These are phyloP conservation scores for Amniculicola lignicola DNA, from an alignment of 495 filamentous ascomycete genomes.

Conservation along the genomic window DNA sequence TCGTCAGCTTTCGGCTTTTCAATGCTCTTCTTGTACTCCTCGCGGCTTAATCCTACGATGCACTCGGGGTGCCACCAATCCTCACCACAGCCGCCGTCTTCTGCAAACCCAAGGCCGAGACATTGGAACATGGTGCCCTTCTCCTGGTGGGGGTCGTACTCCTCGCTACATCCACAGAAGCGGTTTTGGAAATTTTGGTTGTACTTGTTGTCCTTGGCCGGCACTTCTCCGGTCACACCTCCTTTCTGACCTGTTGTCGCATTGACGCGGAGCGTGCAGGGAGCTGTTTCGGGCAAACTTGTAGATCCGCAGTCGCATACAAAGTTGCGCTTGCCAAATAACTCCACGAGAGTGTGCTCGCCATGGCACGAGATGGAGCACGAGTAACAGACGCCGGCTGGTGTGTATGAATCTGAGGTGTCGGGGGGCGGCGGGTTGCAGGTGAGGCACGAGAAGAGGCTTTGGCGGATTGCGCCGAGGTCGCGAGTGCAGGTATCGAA, in stretches of 20 bases:
- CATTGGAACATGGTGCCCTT: conserved; percentile 99
- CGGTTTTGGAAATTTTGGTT: conserved; percentile 91
- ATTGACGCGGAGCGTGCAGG: conserved; percentile 76
- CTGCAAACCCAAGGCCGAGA: conserved; percentile 73
- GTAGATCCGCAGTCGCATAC: conserved; percentile 96
- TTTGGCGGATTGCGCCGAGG: conserved; percentile 81
- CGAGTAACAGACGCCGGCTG: conserved; percentile 89
- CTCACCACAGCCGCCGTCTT: conserved; percentile 87
- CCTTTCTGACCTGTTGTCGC: conserved; percentile 70
- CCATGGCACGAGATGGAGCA: conserved; percentile 97
- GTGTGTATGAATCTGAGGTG: conserved; percentile 58
- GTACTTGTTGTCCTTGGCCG: conserved; percentile 75
- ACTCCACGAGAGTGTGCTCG: conserved; percentile 90
- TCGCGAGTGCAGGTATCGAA: conserved; percentile 89
- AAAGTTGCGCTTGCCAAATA: conserved; percentile 93
- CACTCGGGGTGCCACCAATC: conserved; percentile 99
- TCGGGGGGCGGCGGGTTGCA: conserved; percentile 77
- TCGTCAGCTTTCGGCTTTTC: conserved; percentile 18
- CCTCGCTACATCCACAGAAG: conserved; percentile 85
- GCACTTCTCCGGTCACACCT: conserved; percentile 67
- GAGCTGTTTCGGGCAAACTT: conserved; percentile 62
- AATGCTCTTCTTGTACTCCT: conserved; percentile 43
- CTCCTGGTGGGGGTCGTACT: conserved; percentile 81
- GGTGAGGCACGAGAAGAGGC: conserved; percentile 83
- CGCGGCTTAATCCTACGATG: conserved; percentile 68